Base-by-base conservation (phyloP, 176 grass and related monocot species). In the Leersia perrieri region DNA sequence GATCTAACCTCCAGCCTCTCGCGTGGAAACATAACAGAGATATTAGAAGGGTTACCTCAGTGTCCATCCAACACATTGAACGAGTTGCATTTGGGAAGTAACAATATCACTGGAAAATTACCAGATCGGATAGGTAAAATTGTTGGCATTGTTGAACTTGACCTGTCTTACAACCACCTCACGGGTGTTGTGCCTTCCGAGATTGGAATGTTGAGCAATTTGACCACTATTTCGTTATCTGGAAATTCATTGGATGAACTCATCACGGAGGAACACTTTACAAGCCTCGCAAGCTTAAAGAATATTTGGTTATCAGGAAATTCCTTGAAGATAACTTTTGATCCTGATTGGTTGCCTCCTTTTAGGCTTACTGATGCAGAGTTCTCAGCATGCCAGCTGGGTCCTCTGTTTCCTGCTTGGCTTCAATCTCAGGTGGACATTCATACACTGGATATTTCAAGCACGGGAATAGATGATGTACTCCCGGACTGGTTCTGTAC, bases 361-460 rank as follows among this genome's bases (percentile, higher is more conserved):
- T 84, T 91, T 20, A 79, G 26, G 25, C 36, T 91, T 1, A 3
- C 5, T 5, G 16, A 13, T 0, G 51, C 45, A n/a, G 1, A 2
- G 3, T 79, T 88, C 25, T 35, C 22, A 40, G 71, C 49, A n/a
- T 87, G 84, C 10, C 33, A 33, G 6, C 49, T 91, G 55, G 80
- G 84, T 42, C 74, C 74, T 14, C 10, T 60, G 0, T 84, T 91
- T 75, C 89, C 84, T 5, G 3, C 22, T 18, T 91, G 84, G 89
- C 16, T 89, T 11, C 45, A 35, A 27, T 41, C 18, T 35, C 68
- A 70, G 13, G 25, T 70, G 68, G n/a, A 16, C 28, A 11, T 70
- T 36, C 1, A 1, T 28, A 27, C 6, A 23, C 38, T 70, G 3
- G 38, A 44, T 70, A 27, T 70, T 7, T 28, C 38, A 28, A 70